These are phyloP conservation scores for Infundibulicybe gibba DNA, from an alignment of 768 basidiomycete species.

Conservation along the genomic window DNA sequence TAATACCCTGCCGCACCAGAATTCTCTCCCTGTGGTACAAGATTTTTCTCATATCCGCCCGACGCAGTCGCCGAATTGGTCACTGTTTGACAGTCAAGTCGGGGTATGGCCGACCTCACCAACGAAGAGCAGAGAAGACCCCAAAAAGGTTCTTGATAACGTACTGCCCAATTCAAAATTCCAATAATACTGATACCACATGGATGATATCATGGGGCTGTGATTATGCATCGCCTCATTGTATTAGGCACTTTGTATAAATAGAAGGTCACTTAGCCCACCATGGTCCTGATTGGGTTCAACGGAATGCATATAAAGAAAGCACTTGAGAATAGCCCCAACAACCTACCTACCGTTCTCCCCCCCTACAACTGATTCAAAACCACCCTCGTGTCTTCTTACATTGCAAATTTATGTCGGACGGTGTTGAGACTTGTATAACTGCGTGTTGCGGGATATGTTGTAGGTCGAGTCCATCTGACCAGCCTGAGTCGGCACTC, in stretches of 20 bases:
- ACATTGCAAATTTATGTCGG: background rate
- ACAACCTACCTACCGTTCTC: too few species aligned
- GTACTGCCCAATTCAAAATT: too few species aligned
- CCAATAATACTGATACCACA: too few species aligned
- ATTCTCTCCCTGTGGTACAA: slow-evolving; percentile 51
- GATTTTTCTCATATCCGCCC: slow-evolving; percentile 84
- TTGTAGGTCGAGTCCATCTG: background rate
- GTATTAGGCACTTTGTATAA: too few species aligned
- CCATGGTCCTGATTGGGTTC: too few species aligned
- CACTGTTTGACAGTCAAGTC: slow-evolving; percentile 20
- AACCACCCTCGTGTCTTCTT: background rate
- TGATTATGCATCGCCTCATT: too few species aligned
- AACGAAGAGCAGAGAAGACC: background rate
- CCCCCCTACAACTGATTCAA: background rate
- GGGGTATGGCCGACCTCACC: slow-evolving; percentile 7
- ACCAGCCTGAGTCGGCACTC: background rate
- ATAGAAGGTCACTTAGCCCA: too few species aligned
- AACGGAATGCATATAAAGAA: too few species aligned
- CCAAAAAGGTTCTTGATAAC: slow-evolving; percentile 1
- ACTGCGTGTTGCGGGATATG: background rate
- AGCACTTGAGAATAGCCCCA: too few species aligned
- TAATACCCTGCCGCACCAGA: slow-evolving; percentile 17
- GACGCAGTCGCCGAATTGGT: slow-evolving; percentile 81
- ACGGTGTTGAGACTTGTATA: background rate
- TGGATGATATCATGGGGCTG: too few species aligned